A percentile compares a stretch with the other conserved stretches of the same genome.
phyloP scores from a whole-genome alignment of 1,284 basidiomycete species.

The Lignosus rhinocerotis region DNA sequence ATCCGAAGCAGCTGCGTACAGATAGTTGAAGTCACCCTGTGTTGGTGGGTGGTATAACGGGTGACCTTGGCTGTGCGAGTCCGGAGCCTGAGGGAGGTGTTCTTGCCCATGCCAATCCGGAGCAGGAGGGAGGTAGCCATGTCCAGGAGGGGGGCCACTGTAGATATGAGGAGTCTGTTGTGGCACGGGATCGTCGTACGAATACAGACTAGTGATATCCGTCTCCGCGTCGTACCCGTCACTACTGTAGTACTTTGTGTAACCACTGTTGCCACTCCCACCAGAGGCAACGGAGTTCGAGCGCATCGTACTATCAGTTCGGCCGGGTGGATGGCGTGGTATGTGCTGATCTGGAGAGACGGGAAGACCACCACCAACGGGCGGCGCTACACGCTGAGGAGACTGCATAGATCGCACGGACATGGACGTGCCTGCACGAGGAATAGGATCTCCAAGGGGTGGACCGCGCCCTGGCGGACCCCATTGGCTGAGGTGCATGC shows the following conservation, averaged over 20 bases:
- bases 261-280: conserved; percentile 28
- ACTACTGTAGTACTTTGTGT: conserved; percentile 26
- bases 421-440: conserved; percentile 53
- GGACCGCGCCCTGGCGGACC: conserved; percentile 26
- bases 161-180: conserved; percentile 15
- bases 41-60: conserved; percentile 37
- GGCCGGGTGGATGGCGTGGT: conserved; percentile 25
- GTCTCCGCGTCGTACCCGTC: conserved; percentile 29
- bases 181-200: conserved; percentile 35
- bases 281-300: conserved; percentile 32
- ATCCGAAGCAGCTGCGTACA: conserved; percentile 76
- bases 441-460: conserved; percentile 29
- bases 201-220: conserved; percentile 36
- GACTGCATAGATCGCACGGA: conserved; percentile 43
- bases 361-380: conserved; percentile 23
- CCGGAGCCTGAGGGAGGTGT: conserved; percentile 28
- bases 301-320: conserved; percentile 19
- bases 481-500: conserved; percentile 46
- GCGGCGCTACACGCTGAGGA: conserved; percentile 28
- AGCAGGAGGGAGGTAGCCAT: conserved; percentile 19
- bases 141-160: conserved; percentile 24
- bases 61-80: conserved; percentile 38
- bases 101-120: not conserved
- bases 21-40: conserved; percentile 48
- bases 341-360: conserved; percentile 25